These are phyloP conservation scores for Penicillium samsonianum DNA, from an alignment of 495 filamentous ascomycete genomes.

Conservation along the genomic window DNA sequence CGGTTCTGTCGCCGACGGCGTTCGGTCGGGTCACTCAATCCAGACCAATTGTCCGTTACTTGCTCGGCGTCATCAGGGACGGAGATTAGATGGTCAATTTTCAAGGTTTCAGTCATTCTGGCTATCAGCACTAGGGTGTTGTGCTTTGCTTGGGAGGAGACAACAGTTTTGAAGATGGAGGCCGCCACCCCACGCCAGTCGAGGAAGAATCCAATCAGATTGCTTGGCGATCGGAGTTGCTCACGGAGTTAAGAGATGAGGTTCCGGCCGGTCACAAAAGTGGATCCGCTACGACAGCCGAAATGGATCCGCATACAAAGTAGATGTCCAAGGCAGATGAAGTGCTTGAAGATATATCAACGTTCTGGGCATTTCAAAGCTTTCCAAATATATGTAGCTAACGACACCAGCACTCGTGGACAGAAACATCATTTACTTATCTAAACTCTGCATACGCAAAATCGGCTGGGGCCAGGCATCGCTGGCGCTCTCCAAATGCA, in stretches of 20 bases:
- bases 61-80: background rate
- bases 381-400: background rate
- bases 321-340: too few relatives aligned
- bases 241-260: background rate
- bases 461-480: slow-evolving; percentile 43
- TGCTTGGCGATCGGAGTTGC: background rate
- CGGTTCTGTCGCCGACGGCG: slow-evolving; percentile 46
- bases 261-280: too few relatives aligned
- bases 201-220: background rate
- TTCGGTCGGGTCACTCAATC: slow-evolving; percentile 39
- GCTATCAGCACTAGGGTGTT: background rate
- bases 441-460: slow-evolving; percentile 39
- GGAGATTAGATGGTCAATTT: background rate
- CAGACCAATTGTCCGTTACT: slow-evolving; percentile 40
- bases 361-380: background rate
- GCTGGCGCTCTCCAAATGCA: slow-evolving; percentile 44
- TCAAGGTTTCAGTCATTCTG: background rate
- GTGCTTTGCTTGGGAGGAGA: background rate
- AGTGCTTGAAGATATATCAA: background rate
- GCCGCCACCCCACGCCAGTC: background rate
- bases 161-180: background rate
- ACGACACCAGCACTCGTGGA: too few relatives aligned
- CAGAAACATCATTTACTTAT: too few relatives aligned
- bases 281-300: too few relatives aligned
- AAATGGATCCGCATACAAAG: too few relatives aligned